A percentile compares a stretch with the other conserved stretches of the same genome.
Evolutionary conservation across 495 filamentous ascomycete genomes (phyloP).

Genomic region (Penicillium roqueforti): DNA sequence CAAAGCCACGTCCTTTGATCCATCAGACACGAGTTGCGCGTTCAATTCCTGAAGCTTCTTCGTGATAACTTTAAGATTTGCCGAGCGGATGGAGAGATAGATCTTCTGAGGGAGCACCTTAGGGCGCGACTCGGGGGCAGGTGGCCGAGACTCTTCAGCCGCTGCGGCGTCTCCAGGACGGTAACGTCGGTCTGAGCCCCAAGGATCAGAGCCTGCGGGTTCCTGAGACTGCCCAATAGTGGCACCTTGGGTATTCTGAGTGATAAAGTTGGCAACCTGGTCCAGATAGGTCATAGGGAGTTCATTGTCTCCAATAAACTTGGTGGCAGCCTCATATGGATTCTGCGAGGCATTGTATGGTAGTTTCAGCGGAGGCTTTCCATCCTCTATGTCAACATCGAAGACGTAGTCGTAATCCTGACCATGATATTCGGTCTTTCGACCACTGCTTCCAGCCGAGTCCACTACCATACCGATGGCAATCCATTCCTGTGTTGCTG

Average conservation of each 20-base stretch:
- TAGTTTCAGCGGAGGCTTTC: conserved; percentile 87
- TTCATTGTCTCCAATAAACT: conserved; percentile 88
- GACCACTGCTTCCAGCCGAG: conserved; percentile 73
- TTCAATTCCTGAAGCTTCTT: conserved; percentile 76
- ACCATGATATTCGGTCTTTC: conserved; percentile 69
- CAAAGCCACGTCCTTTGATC: conserved; percentile 68
- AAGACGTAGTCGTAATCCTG: conserved; percentile 97
- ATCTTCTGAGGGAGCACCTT: conserved; percentile 73
- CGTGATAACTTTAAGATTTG: conserved; percentile 58
- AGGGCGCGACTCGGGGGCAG: conserved; percentile 43
- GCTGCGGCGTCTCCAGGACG: conserved; percentile 60
- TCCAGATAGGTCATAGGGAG: conserved; percentile 87
- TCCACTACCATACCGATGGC: conserved; percentile 92
- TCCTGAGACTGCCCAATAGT: conserved; percentile 59
- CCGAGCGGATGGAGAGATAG: conserved; percentile 70
- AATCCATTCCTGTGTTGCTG: conserved; percentile 64
- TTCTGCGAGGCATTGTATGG: conserved; percentile 92
- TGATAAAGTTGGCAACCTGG: conserved; percentile 91
- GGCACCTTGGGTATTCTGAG: conserved; percentile 81
- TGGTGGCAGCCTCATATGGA: conserved; percentile 86
- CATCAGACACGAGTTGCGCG: conserved; percentile 57
- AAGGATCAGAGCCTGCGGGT: conserved; percentile 60
- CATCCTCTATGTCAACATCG: conserved; percentile 96
- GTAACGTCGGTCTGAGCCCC: conserved; percentile 74
- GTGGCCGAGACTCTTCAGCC: conserved; percentile 23